Base-by-base conservation (phyloP, 768 basidiomycete genomes). In the Crassisporium funariophilum region DNA sequence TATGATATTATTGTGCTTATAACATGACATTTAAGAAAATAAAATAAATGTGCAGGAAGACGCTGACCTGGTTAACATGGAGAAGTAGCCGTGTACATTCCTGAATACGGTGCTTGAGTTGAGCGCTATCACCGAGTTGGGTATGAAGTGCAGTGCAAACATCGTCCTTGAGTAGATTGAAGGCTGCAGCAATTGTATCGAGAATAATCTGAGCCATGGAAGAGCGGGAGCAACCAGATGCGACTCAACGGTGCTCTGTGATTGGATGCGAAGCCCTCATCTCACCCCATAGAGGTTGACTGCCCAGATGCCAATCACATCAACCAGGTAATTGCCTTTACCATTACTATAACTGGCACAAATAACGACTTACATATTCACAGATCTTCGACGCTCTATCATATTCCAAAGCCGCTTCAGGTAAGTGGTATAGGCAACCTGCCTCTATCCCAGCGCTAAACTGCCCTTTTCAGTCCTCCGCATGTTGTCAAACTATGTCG, bases 251-350 rank as follows among this genome's bases (percentile, higher is more conserved):
- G 75, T n/a, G 95, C 95, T 11, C 77, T 98, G 20, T 67, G 71
- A 24, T 78, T 95, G 37, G 95, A 98, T 60, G 79, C 91, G 2
- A 90, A 91, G 59, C 69, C 83, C 7, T 91, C 91, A 16, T 92
- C 90, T 9, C 95, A 98, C 64, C 89, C 95, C 1, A 88, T 98
- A 56, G 91, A 98, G 64, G 91, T 95, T 20, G 84, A 87, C 11
- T 91, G 88, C 61, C 88, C 86, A 0, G 91, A 95, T 62, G 87
- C 90, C 6, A 86, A 88, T 59, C 78, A 86, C 55, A 90, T 93
- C 59, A 87, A 86, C 57, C 86, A 87, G 72, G 83, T 83, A 36
- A 23, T 11, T 15, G 37, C 40, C 33, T n/a, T 19, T 34, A 19
- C n/a, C n/a, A n/a, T n/a, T 35, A 36, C 24, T 15, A 34, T 22